Evolutionary conservation across 306 rosid genomes (phyloP).

Genomic region (Vigna trinervia): DNA sequence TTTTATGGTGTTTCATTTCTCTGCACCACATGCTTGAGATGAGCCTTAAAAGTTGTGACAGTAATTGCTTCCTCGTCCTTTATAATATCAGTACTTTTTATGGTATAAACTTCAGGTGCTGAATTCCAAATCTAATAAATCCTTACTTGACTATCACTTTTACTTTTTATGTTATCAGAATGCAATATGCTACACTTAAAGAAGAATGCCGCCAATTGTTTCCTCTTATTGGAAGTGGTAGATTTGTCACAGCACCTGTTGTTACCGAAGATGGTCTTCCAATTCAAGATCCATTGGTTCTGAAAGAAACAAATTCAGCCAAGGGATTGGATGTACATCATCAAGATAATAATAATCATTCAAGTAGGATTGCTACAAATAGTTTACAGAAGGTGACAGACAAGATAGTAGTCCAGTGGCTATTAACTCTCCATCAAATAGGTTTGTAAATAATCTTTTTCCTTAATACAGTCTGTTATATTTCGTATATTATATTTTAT

Average conservation of each 20-base stretch:
- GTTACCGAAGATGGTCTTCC: conserved; percentile 82
- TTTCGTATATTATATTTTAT: conserved; percentile 4
- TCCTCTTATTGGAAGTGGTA: conserved; percentile 95
- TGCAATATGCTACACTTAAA: conserved; percentile 79
- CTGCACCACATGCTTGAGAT: conserved; percentile 8
- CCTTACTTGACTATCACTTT: conserved; percentile 23
- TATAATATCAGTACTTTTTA: background rate
- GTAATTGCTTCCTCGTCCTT: conserved; percentile 20
- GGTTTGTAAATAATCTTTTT: conserved; percentile 59
- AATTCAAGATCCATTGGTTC: conserved; percentile 79
- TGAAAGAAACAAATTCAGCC: conserved; percentile 66
- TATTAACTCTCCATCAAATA: conserved; percentile 97
- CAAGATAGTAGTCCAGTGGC: conserved; percentile 85
- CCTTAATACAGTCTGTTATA: background rate
- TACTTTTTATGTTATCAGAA: conserved; percentile 56
- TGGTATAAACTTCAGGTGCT: background rate
- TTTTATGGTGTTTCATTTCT: conserved; percentile 13
- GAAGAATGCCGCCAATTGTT: conserved; percentile 86
- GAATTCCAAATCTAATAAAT: conserved; percentile 18
- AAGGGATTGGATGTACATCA: conserved; percentile 50
- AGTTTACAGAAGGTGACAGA: conserved; percentile 60
- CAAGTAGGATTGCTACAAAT: conserved; percentile 46
- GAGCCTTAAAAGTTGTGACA: conserved; percentile 25
- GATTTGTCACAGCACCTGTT: conserved; percentile 89
- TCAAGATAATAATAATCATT: conserved; percentile 48